These are phyloP conservation scores for Apiosordaria backusii DNA, from an alignment of 495 filamentous ascomycete genomes.

Conservation along the genomic window DNA sequence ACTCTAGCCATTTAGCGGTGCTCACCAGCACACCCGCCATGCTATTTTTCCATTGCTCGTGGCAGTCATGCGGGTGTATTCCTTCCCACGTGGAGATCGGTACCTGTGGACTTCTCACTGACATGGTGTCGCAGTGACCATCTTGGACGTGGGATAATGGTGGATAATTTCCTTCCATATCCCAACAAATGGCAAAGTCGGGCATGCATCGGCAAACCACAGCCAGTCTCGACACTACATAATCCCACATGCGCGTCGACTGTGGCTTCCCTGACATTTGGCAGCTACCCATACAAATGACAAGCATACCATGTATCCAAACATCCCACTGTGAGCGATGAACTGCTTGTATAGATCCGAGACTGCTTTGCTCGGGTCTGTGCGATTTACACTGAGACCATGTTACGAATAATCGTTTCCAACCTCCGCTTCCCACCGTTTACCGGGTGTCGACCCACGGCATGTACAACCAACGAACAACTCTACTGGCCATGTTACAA, in stretches of 20 bases:
- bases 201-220: not conserved
- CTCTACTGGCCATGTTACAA: not conserved
- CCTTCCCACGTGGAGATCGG: not conserved
- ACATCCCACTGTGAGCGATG: not conserved
- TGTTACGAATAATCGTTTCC: not conserved
- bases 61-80: not conserved
- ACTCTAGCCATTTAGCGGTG: not conserved
- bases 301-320: not conserved
- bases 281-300: not conserved
- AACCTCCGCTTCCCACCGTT: not conserved
- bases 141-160: not conserved
- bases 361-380: not conserved
- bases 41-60: not conserved
- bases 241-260: not conserved
- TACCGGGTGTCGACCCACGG: not conserved
- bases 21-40: not conserved
- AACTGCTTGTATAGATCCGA: constrained; percentile 5
- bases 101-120: not conserved
- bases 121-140: not conserved
- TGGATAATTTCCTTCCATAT: not conserved
- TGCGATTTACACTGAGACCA: not conserved
- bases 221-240: not conserved
- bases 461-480: not conserved
- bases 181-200: not conserved
- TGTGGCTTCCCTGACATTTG: not conserved